These are phyloP conservation scores for Xanthoconium stramineum DNA, from an alignment of 768 basidiomycete genomes.

Conservation along the genomic window DNA sequence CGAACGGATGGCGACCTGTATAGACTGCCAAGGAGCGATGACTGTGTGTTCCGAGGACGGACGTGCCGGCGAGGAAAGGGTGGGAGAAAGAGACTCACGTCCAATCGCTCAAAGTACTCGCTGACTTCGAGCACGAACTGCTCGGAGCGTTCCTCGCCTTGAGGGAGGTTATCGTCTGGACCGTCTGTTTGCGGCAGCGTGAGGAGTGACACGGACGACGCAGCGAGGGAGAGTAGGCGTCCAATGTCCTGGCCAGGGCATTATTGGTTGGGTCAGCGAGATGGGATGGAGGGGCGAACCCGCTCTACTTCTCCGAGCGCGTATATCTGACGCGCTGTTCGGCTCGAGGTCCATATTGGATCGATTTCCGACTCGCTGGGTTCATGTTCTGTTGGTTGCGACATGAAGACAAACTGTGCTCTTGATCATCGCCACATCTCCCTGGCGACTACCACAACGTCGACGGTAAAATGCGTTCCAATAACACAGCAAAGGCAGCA, in stretches of 20 bases:
- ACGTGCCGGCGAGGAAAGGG: too few species aligned
- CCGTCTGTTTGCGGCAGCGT: conserved; percentile 81
- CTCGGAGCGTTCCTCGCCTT: conserved; percentile 80
- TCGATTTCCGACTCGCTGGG: conserved; percentile 46
- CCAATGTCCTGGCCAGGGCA: conserved; percentile 61
- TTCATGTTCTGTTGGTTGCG: conserved; percentile 19
- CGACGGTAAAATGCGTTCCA: not conserved
- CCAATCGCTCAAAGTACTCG: conserved; percentile 81
- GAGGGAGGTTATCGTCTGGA: conserved; percentile 63
- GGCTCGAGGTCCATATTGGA: conserved; percentile 78
- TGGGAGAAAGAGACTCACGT: conserved; percentile 43
- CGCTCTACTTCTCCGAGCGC: conserved; percentile 80
- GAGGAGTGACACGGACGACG: conserved; percentile 73
- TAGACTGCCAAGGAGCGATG: conserved; percentile 43
- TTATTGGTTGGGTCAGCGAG: not conserved
- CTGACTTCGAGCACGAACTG: conserved; percentile 82
- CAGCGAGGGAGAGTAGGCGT: conserved; percentile 69
- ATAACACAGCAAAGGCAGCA: conserved; percentile 28
- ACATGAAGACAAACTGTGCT: conserved; percentile 10
- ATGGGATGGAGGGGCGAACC: conserved; percentile 35
- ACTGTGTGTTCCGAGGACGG: not conserved
- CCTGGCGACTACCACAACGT: not conserved
- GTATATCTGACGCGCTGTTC: conserved; percentile 78
- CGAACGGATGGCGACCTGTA: conserved; percentile 73
- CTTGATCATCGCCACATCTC: not conserved